A percentile compares a stretch with the other conserved stretches of the same genome.
Evolutionary conservation across 768 basidiomycete species (phyloP).

Genomic region (Mycena vulgaris): DNA sequence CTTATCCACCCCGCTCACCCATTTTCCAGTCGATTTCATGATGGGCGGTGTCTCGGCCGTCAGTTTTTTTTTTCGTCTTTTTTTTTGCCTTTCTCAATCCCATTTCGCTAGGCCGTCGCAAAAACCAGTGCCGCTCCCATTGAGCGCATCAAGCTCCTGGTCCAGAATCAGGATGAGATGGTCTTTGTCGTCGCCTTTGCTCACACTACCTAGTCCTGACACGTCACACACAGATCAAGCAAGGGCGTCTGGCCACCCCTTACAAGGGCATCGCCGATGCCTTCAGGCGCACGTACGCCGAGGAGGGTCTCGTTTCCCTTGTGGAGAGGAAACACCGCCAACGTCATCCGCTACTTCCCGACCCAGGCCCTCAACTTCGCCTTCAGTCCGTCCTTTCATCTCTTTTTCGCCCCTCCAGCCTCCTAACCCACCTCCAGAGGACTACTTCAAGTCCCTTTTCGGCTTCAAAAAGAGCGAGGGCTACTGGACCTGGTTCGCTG

Average conservation of each 20-base stretch:
- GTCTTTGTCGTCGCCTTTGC: slow-evolving; percentile 54
- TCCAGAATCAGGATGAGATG: slow-evolving; percentile 99
- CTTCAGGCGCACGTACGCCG: slow-evolving; percentile 91
- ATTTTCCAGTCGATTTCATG: slow-evolving; percentile 84
- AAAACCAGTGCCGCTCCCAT: slow-evolving; percentile 99
- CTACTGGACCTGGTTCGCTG: slow-evolving; percentile 98
- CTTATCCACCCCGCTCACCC: slow-evolving; percentile 39
- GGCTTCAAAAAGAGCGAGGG: slow-evolving; percentile 99
- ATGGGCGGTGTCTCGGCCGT: slow-evolving; percentile 97
- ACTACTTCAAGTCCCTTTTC: slow-evolving; percentile 98
- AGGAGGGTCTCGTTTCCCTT: slow-evolving; percentile 96
- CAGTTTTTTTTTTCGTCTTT: slow-evolving; percentile 47
- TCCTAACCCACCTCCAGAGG: slow-evolving; percentile 69
- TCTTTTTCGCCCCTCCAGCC: neutral
- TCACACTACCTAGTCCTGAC: slow-evolving; percentile 46
- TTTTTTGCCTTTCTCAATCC: slow-evolving; percentile 38
- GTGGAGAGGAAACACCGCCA: slow-evolving; percentile 99
- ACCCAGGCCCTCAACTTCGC: slow-evolving; percentile 99
- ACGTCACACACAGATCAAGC: slow-evolving; percentile 87
- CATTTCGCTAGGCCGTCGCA: slow-evolving; percentile 85
- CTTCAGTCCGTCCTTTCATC: slow-evolving; percentile 82
- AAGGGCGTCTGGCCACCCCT: slow-evolving; percentile 95
- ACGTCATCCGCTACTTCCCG: slow-evolving; percentile 99
- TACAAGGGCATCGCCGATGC: slow-evolving; percentile 98
- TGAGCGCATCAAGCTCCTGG: slow-evolving; percentile 98